Percentiles rank a stretch among this genome's conserved stretches.
These are phyloP conservation scores for Neurospora sp. DNA, from an alignment of 495 filamentous ascomycete species.

Conservation along the genomic window DNA sequence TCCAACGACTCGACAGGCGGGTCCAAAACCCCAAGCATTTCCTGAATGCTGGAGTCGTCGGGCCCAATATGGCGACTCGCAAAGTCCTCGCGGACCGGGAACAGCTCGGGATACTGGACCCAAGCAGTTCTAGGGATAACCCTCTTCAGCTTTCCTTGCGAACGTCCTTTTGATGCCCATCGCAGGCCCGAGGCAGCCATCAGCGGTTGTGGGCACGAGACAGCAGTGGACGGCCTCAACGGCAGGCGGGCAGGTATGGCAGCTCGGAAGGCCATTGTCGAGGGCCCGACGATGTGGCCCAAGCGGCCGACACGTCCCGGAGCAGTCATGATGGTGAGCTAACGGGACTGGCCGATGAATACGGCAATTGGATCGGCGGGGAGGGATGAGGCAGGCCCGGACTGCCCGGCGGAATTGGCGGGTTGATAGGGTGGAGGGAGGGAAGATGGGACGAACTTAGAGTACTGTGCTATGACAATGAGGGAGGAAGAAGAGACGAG, in stretches of 20 bases:
- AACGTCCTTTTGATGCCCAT: background rate
- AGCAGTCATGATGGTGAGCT: slow-evolving; percentile 8
- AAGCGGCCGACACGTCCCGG: slow-evolving; percentile 18
- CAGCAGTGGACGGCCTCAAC: background rate
- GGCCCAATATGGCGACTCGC: slow-evolving; percentile 89
- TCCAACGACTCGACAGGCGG: slow-evolving; percentile 67
- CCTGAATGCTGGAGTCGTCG: slow-evolving; percentile 53
- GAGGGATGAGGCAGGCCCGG: background rate
- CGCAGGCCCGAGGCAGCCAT: background rate
- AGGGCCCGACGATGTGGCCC: slow-evolving; percentile 12
- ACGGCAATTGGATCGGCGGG: background rate
- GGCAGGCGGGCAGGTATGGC: background rate
- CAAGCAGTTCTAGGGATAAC: background rate
- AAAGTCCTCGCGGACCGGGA: slow-evolving; percentile 49
- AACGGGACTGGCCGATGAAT: background rate
- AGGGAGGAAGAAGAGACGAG: background rate
- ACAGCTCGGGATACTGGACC: slow-evolving; percentile 12
- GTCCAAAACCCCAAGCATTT: slow-evolving; percentile 76
- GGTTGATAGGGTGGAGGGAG: background rate
- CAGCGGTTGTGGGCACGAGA: background rate
- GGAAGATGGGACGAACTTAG: background rate
- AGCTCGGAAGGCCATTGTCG: slow-evolving; percentile 7
- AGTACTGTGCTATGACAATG: background rate
- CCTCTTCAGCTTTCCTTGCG: background rate
- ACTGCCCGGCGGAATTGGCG: background rate